Base-by-base conservation (phyloP, 257 asterid genomes). In the Ligustrum vulgare region DNA sequence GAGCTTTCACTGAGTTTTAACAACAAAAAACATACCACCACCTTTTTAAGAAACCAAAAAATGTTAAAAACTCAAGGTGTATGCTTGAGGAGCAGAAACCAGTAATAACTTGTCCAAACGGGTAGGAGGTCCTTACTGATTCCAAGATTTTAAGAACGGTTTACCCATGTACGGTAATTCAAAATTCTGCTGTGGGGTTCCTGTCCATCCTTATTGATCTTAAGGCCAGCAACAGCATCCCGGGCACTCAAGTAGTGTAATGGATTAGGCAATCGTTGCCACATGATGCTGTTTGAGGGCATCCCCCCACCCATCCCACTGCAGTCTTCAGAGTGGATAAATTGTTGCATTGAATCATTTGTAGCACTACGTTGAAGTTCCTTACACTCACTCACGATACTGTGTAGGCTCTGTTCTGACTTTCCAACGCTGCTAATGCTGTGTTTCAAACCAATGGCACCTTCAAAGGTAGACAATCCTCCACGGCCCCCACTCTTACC, bases 61-160 rank as follows among this genome's bases (percentile, higher is more conserved):
- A 2, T 39, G 56, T 67, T 70, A 43, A 79, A 43, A 3, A 45
- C 6, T 45, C 54, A 3, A 13, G 54, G 18, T 43, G 54, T 15
- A 45, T 39, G 47, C 58, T 47, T 47, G 58, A 47, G 58, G 23
- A 51, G 62, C 62, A 51, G 23, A 51, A 18, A 51, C 63, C 63
- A 35, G 10, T 37, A 11, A 51, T 18, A 16, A 16, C 25, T 51
- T 51, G 62, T 18, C 28, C 10, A 51, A 51, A 51, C 3, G 62
- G 10, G 11, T 16, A 51, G 22, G 10, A 23, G 0, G 10, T 45
- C 64, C 47, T 72, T 45, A 85, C 43, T 88, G 94, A 85, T 90
- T 90, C 98, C 97, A 91, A 3, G 97, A 88, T 84, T 91, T 87
- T 51, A 92, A 74, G 82, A 80, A 92, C 7, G 89, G 81, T 73